phyloP scores from a whole-genome alignment of 169 alveolate genomes.

The Ichthyophthirius multifiliis region DNA sequence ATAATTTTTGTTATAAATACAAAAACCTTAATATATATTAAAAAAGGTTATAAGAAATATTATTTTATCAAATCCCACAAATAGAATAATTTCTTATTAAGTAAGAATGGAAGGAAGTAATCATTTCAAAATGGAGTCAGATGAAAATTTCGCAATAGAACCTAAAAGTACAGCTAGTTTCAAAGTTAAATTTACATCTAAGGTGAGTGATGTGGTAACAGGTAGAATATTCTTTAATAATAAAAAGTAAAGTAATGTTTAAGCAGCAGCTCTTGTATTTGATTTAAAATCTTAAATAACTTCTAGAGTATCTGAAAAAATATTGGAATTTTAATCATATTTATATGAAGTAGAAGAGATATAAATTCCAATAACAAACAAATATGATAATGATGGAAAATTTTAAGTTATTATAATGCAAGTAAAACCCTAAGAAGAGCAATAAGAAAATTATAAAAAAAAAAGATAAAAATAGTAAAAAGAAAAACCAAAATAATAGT shows the following conservation, averaged over 20 bases:
- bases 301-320: conserved; percentile 64
- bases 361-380: conserved; percentile 53
- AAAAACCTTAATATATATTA: background rate
- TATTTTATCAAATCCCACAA: conserved; percentile 82
- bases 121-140: conserved; percentile 69
- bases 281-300: conserved; percentile 62
- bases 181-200: conserved; percentile 65
- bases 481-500: background rate
- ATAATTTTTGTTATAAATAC: no score
- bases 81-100: conserved; percentile 80
- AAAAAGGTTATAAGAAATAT: conserved; percentile 63
- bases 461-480: background rate
- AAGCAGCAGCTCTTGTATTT: conserved; percentile 90
- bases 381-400: conserved; percentile 63
- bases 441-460: conserved; percentile 6
- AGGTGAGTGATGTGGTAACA: conserved; percentile 74
- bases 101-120: conserved; percentile 73
- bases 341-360: conserved; percentile 82
- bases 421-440: conserved; percentile 16
- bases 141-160: conserved; percentile 68
- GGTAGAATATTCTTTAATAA: conserved; percentile 87
- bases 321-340: conserved; percentile 62
- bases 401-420: conserved; percentile 40
- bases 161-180: conserved; percentile 84
- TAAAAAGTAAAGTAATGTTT: conserved; percentile 61